Evolutionary conservation across 1,284 basidiomycete species (phyloP).

Genomic region (Ustilago cynodontis): DNA sequence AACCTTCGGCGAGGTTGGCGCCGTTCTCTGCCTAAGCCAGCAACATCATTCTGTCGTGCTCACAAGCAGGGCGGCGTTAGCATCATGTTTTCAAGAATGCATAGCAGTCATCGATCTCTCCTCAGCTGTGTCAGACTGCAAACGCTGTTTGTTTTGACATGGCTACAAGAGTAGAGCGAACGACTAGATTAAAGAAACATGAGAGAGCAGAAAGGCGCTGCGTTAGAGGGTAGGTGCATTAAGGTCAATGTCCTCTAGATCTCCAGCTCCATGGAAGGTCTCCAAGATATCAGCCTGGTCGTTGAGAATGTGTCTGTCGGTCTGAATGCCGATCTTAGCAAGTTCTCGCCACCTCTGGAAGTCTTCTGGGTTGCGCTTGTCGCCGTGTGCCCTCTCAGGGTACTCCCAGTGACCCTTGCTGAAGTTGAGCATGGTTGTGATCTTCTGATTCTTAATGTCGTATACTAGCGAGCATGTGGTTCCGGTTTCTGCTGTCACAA

Average conservation of each 20-base stretch:
- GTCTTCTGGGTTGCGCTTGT: slow-evolving; percentile 67
- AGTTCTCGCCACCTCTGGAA: slow-evolving; percentile 67
- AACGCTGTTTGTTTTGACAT: no score
- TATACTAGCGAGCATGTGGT: slow-evolving; percentile 67
- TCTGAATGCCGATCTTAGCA: slow-evolving; percentile 62
- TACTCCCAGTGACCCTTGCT: slow-evolving; percentile 67
- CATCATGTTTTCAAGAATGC: no score
- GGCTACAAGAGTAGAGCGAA: not conserved
- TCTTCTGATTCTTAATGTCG: slow-evolving; percentile 61
- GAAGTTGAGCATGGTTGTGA: slow-evolving; percentile 69
- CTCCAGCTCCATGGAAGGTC: slow-evolving; percentile 59
- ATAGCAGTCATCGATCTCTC: no score
- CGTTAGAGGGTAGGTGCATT: slow-evolving; percentile 50
- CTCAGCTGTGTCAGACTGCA: not conserved
- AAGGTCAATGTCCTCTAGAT: slow-evolving; percentile 64
- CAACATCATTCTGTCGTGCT: not conserved
- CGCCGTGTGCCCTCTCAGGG: slow-evolving; percentile 65
- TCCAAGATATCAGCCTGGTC: slow-evolving; percentile 68
- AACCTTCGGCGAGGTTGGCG: slow-evolving; percentile 60
- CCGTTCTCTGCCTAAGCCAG: slow-evolving; percentile 52
- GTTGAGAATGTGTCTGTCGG: slow-evolving; percentile 61
- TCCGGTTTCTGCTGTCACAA: no score
- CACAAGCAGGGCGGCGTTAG: not conserved
- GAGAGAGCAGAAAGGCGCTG: not conserved
- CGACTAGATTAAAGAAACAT: not conserved